Percentiles rank a stretch among this genome's conserved stretches.
Evolutionary conservation across 164 flowering plant genomes (phyloP).

Genomic region (Brasenia schreberi): DNA sequence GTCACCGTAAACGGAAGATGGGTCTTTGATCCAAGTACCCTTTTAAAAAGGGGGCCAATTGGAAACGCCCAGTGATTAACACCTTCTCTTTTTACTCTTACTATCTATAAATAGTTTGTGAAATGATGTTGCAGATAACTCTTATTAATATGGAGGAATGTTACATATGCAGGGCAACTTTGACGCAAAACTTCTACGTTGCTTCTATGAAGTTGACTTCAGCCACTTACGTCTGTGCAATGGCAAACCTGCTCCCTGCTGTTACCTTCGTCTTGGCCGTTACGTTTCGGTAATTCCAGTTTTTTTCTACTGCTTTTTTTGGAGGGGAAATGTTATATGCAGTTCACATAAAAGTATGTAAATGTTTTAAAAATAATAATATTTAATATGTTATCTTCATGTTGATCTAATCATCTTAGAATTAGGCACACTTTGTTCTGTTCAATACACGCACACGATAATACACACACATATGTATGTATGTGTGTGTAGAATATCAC

Average conservation of each 20-base stretch:
- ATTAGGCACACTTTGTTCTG: neutral
- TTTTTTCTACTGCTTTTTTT: too few relatives aligned
- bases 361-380: too few relatives aligned
- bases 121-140: neutral
- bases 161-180: conserved; percentile 25
- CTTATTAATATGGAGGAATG: too few relatives aligned
- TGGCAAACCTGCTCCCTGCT: conserved; percentile 44
- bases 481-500: neutral
- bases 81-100: too few relatives aligned
- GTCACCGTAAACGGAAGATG: neutral
- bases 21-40: too few relatives aligned
- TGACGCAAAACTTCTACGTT: conserved; percentile 37
- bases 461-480: too few relatives aligned
- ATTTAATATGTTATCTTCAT: neutral
- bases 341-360: too few relatives aligned
- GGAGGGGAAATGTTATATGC: too few relatives aligned
- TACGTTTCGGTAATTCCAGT: conserved; percentile 22
- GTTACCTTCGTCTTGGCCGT: conserved; percentile 48
- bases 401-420: neutral
- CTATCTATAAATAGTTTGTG: too few relatives aligned
- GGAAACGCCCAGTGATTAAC: too few relatives aligned
- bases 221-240: conserved; percentile 51
- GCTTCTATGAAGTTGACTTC: conserved; percentile 35
- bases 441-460: too few relatives aligned
- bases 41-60: too few relatives aligned